Base-by-base conservation (phyloP, 2,329 filamentous ascomycete species). In the Fusarium pseudograminearum region DNA sequence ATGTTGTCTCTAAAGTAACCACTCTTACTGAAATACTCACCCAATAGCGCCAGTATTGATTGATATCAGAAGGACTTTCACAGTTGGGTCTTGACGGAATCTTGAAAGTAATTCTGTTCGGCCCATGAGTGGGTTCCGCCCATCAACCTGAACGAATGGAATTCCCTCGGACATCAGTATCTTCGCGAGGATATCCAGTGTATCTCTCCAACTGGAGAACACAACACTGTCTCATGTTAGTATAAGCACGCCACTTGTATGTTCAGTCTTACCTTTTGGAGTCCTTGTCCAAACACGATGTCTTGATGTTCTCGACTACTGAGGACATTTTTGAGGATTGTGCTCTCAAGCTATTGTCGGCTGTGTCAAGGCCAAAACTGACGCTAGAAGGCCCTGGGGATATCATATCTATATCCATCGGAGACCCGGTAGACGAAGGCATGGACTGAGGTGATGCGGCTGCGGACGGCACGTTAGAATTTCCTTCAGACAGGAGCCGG, bases 401-500 rank as follows among this genome's bases (percentile, higher is more conserved):
- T 10, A 30, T 3, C 28, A 30, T n/a, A 2, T 38, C n/a, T 20
- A 20, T 20, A 0, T 38, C n/a, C 36, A 38, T 8, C 0, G 36
- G n/a, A 20, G 18, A 20, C 2, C 10, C 11, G 10, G 1, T 0
- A 7, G n/a, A 6, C 10, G 36, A 40, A 20, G 10, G 3, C 36
- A 20, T 40, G 0, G 36, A 8, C 36, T 40, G 11, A 8, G n/a
- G 36, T 40, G 36, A 20, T 40, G 11, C 11, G 1, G n/a, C 11
- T 20, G 36, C 4, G 3, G 36, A 20, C 5, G 1, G n/a, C 3
- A 1, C 4, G n/a, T 40, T 20, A 4, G 0, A 1, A 8, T 20
- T 14, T 8, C n/a, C 36, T 20, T 14, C 36, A 1, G 18, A 7
- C 3, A 20, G 11, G 2, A 20, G 6, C 7, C n/a, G n/a, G 5